phyloP scores from a whole-genome alignment of 805 yeast species.

The Kazachstania viticola region DNA sequence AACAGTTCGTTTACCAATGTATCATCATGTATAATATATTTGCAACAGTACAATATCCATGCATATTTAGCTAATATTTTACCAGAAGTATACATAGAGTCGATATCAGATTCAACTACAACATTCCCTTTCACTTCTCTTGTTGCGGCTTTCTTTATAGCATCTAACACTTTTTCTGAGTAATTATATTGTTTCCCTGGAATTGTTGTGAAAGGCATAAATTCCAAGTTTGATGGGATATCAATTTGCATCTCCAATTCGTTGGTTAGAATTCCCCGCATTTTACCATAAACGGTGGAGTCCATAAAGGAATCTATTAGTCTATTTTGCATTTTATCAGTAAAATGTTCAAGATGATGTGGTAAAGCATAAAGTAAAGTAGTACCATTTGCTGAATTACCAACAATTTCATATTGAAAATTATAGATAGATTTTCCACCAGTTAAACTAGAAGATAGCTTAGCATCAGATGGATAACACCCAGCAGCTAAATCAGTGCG shows the following conservation, averaged over 20 bases:
- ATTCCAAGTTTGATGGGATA: conserved; percentile 34
- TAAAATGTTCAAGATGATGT: conserved; percentile 45
- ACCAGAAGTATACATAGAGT: conserved; percentile 87
- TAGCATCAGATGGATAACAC: conserved; percentile 39
- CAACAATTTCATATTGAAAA: conserved; percentile 33
- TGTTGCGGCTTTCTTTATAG: conserved; percentile 27
- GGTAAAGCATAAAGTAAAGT: conserved; percentile 54
- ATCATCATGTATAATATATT: conserved; percentile 49
- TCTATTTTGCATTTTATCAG: conserved; percentile 17
- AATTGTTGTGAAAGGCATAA: conserved; percentile 33
- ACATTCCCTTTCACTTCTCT: conserved; percentile 22
- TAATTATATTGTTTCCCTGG: conserved; percentile 20
- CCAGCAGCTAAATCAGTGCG: conserved; percentile 55
- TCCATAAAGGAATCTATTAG: conserved; percentile 23
- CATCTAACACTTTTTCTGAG: conserved; percentile 19
- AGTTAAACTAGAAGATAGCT: conserved; percentile 32
- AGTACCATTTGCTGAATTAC: conserved; percentile 34
- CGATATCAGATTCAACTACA: conserved; percentile 37
- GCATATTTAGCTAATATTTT: conserved; percentile 86
- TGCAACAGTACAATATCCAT: conserved; percentile 63
- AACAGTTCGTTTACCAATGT: conserved; percentile 40
- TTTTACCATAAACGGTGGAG: conserved; percentile 40
- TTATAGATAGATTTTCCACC: conserved; percentile 30
- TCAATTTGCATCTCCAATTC: conserved; percentile 31
- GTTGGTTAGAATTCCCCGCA: conserved; percentile 35